Evolutionary conservation across 495 filamentous ascomycete species (phyloP).

Genomic region (Annulohypoxylon nitens): DNA sequence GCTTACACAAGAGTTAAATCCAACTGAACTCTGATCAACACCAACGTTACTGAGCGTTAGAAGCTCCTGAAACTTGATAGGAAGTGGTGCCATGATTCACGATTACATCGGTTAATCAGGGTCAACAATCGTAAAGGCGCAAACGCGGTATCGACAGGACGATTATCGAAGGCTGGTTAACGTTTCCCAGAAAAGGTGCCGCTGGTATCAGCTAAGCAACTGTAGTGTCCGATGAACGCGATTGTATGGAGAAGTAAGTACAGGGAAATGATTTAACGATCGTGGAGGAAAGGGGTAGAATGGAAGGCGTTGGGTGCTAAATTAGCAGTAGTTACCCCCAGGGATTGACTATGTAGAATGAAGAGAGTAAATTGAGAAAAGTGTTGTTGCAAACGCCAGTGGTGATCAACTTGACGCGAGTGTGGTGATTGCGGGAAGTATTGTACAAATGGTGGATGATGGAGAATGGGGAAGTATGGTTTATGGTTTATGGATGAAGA

Average conservation of each 20-base stretch:
- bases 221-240: constrained; percentile 18
- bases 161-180: constrained; percentile 27
- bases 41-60: constrained; percentile 84
- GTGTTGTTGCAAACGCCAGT: constrained; percentile 31
- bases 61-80: constrained; percentile 96
- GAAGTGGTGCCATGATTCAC: constrained; percentile 68
- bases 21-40: constrained; percentile 89
- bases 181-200: constrained; percentile 31
- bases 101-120: constrained; percentile 45
- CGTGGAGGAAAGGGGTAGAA: constrained; percentile 35
- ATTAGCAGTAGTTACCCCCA: constrained; percentile 43
- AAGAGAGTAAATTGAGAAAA: constrained; percentile 39
- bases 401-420: constrained; percentile 20
- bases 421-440: constrained; percentile 36
- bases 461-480: constrained; percentile 23
- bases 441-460: constrained; percentile 46
- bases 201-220: constrained; percentile 19
- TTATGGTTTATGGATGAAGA: constrained; percentile 32
- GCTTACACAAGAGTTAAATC: constrained; percentile 97
- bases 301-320: constrained; percentile 44
- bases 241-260: constrained; percentile 16
- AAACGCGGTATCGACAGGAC: constrained; percentile 30
- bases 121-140: constrained; percentile 37
- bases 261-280: constrained; percentile 1
- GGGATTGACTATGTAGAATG: constrained; percentile 47